phyloP scores from a whole-genome alignment of 139 green algal species.

The Astrephomene gubernaculifera region DNA sequence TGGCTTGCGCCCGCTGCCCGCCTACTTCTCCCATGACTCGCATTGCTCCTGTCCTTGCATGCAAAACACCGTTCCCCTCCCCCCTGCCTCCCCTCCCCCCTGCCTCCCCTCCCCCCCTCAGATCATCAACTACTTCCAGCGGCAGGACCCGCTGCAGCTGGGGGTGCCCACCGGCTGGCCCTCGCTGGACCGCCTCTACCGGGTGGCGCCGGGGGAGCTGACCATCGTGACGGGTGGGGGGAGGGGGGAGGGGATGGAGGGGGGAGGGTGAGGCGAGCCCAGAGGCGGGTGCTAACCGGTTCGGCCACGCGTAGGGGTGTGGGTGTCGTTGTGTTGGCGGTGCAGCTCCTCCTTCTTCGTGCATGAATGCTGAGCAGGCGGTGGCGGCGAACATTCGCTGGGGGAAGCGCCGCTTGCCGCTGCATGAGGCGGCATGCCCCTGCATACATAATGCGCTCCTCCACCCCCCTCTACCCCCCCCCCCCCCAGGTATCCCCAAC shows the following conservation, averaged over 20 bases:
- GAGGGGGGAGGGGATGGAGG: not conserved
- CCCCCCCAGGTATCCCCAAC: conserved; percentile 86
- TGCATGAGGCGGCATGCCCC: too few species aligned
- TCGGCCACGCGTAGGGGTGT: too few species aligned
- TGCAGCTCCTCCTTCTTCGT: too few species aligned
- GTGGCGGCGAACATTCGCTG: too few species aligned
- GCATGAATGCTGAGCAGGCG: too few species aligned
- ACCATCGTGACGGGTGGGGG: conserved; percentile 87
- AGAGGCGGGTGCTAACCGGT: too few species aligned
- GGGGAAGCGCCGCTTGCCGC: too few species aligned
- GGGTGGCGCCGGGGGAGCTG: conserved; percentile 87
- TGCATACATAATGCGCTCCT: not conserved
- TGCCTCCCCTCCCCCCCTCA: not conserved
- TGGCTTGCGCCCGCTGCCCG: too few species aligned
- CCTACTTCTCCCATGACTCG: too few species aligned
- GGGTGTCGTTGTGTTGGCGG: too few species aligned
- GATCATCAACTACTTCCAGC: not conserved
- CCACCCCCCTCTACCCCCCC: not conserved
- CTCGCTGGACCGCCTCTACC: conserved; percentile 84
- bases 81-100: not conserved
- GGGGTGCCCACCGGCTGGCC: conserved; percentile 86
- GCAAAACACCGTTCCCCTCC: too few species aligned
- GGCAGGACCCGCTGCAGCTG: conserved; percentile 41
- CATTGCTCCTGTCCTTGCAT: too few species aligned
- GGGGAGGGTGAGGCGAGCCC: not conserved